phyloP scores from a whole-genome alignment of 2,329 filamentous ascomycete species.

The Colletotrichum aenigma region DNA sequence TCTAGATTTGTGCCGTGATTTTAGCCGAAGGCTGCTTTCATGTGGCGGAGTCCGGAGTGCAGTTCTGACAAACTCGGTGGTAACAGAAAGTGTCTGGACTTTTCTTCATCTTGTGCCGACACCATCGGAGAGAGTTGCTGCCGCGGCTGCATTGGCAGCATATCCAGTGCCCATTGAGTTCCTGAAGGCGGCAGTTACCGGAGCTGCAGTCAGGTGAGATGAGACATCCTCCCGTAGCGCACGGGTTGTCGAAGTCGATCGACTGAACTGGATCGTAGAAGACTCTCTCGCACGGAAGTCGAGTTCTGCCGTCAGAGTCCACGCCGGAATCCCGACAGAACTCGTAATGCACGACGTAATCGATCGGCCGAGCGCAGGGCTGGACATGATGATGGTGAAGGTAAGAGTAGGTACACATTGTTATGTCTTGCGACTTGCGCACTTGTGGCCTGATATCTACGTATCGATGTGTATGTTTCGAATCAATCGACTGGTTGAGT shows the following conservation, averaged over 20 bases:
- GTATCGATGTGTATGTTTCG: background rate
- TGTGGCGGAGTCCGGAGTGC: constrained; percentile 35
- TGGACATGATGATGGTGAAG: constrained; percentile 55
- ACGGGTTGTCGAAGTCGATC: constrained; percentile 45
- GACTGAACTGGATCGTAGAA: constrained; percentile 34
- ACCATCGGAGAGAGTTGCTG: constrained; percentile 49
- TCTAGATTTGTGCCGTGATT: background rate
- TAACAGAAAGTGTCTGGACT: constrained; percentile 57
- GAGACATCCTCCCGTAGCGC: constrained; percentile 49
- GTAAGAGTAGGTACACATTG: constrained; percentile 56
- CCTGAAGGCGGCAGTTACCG: constrained; percentile 52
- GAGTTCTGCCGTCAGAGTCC: constrained; percentile 30
- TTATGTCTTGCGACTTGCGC: background rate
- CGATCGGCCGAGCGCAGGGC: constrained; percentile 44
- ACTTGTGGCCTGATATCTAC: background rate
- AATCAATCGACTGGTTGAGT: background rate
- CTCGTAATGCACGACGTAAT: constrained; percentile 45
- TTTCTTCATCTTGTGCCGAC: constrained; percentile 47
- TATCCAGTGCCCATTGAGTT: constrained; percentile 52
- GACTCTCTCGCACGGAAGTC: constrained; percentile 22
- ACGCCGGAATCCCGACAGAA: constrained; percentile 43
- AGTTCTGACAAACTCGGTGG: constrained; percentile 52
- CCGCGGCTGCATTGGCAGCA: constrained; percentile 55
- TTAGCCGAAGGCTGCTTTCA: background rate
- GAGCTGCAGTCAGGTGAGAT: constrained; percentile 49